Evolutionary conservation across 2,329 filamentous ascomycete genomes (phyloP).

Genomic region (Sporothrix euskadiensis): DNA sequence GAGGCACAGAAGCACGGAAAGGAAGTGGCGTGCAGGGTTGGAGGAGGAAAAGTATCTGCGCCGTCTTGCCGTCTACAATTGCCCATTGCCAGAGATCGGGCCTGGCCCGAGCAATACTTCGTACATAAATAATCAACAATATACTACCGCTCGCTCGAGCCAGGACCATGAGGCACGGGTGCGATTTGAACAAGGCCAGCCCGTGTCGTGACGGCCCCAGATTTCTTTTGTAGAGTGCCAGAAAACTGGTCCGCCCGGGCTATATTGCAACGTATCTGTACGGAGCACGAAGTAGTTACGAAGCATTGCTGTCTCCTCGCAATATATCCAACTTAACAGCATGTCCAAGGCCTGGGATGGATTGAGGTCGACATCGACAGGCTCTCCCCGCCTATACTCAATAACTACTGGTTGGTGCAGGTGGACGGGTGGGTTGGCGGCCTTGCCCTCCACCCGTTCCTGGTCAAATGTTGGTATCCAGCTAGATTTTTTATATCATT

Average conservation of each 20-base stretch:
- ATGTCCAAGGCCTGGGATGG: not conserved
- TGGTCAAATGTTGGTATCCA: not conserved
- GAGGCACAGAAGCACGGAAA: constrained; percentile 1
- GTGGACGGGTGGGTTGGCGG: not conserved
- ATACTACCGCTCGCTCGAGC: not conserved
- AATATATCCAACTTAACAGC: not conserved
- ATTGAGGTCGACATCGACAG: not conserved
- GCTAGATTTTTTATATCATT: not conserved
- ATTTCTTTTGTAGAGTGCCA: not conserved
- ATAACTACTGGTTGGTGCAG: not conserved
- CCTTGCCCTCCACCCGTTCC: not conserved
- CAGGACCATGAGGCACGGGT: not conserved
- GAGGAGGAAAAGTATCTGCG: constrained; percentile 9
- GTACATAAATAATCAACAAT: no score
- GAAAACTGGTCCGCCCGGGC: not conserved
- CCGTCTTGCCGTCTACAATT: not conserved
- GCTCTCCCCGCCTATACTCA: not conserved
- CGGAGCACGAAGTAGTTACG: no score
- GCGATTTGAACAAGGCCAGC: not conserved
- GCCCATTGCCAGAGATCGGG: not conserved
- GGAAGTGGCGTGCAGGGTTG: not conserved
- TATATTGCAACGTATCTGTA: not conserved
- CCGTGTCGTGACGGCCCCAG: not conserved
- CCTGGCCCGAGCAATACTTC: not conserved
- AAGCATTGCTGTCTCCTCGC: not conserved